These are phyloP conservation scores for Zoysia pacifica DNA, from an alignment of 176 grass and related monocot genomes.

Conservation along the genomic window DNA sequence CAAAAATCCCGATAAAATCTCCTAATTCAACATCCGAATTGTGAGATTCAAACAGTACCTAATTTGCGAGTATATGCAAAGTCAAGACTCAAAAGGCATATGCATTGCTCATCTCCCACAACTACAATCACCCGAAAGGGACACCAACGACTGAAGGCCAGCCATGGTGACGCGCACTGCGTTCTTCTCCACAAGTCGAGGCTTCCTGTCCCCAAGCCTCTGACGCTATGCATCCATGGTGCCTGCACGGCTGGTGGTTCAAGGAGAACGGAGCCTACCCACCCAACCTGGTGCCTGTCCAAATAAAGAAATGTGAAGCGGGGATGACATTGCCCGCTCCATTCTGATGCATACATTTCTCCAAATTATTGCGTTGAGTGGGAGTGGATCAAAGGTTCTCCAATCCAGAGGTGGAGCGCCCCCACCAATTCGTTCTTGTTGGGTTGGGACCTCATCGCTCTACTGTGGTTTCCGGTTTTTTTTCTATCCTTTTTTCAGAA, in stretches of 20 bases:
- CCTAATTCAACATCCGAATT: no score
- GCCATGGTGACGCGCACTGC: constrained; percentile 39
- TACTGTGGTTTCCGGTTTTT: neutral
- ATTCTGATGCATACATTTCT: constrained; percentile 34
- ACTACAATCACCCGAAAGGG: constrained; percentile 16
- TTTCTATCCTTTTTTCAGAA: neutral
- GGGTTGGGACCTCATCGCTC: constrained; percentile 22
- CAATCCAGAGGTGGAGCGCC: neutral
- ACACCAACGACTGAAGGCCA: constrained; percentile 18
- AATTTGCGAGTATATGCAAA: neutral
- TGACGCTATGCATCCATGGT: neutral
- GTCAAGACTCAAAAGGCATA: constrained; percentile 33
- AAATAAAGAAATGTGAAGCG: constrained; percentile 47
- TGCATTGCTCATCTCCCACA: neutral
- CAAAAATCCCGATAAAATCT: no score
- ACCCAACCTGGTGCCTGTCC: constrained; percentile 20
- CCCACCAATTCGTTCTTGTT: constrained; percentile 29
- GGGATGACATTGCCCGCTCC: constrained; percentile 40
- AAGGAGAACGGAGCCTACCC: constrained; percentile 23
- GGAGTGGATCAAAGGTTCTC: constrained; percentile 42
- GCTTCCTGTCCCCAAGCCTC: neutral
- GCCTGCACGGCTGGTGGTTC: neutral
- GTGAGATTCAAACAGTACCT: neutral
- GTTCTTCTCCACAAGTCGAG: constrained; percentile 34
- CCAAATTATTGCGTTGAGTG: constrained; percentile 50